Evolutionary conservation across 805 yeast genomes (phyloP), one percentile per base, ranked within the genome.

Genomic region (Candida jianshihensis): DNA sequence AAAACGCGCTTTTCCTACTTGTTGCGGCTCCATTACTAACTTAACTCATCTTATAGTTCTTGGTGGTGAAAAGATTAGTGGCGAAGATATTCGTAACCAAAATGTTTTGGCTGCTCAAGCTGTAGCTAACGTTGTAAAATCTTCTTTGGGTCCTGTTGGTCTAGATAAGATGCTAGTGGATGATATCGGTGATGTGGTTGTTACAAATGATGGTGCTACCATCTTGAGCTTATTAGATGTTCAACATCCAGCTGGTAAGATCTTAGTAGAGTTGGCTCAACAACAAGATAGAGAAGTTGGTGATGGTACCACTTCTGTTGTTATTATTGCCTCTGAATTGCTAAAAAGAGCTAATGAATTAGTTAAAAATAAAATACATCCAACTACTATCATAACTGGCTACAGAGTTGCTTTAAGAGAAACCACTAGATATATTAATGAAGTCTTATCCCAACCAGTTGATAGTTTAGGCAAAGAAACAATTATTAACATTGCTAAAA

Each of bases 221-320:
- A 92, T 92, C 52, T 68, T 92, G 45, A 73, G 87, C 9, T 64
- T 94, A 36, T 68, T 92, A 46, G 98, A 92, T 57, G 97, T 92
- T 35, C 96, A 92, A 63, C 98, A 92, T 60, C 99, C 99, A 25
- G 98, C 98, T 1, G 98, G 97, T 14, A 90, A 88, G 65, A 92
- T 92, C 51, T 68, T 92, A 40, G 98, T 92, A 34, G 97, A 92
- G 56, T 72, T 92, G 55, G 98, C 98, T 3, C 96, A 92, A 61
- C 97, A 92, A 61, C 99, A 92, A 67, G 99, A 92, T 61, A 77
- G 96, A 53, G 99, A 92, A 64, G 96, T 92, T 36, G 98, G 97
- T 42, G 97, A 89, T 56, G 97, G 97, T 49, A 89, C 99, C 30
- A 92, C 99, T 0, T 84, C 96, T 13, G 98, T 92, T 34, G 98